phyloP scores from a whole-genome alignment of 371 early-diverging fungal species.

The Mortierella sp. region DNA sequence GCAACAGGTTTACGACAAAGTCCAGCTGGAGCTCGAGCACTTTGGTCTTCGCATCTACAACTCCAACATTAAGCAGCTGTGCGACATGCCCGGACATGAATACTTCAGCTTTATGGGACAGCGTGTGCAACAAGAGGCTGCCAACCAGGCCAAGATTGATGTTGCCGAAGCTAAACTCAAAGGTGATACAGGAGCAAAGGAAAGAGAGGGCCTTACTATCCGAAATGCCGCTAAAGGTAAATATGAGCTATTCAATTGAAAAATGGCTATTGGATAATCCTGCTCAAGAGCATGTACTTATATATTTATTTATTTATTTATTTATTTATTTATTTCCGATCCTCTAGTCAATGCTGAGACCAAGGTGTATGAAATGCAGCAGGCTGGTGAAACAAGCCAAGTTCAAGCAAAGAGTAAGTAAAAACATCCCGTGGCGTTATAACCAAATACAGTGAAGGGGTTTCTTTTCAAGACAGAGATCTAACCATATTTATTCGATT shows the following conservation, averaged over 20 bases:
- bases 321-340: background rate
- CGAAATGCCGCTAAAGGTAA: background rate
- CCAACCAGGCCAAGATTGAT: background rate
- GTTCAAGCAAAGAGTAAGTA: background rate
- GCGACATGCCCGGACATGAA: background rate
- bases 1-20: conserved; percentile 1
- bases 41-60: conserved; percentile 6
- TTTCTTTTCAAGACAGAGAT: too few relatives aligned
- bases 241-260: too few relatives aligned
- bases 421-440: background rate
- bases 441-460: too few relatives aligned
- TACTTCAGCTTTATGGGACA: conserved; percentile 2
- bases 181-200: background rate
- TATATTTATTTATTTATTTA: background rate
- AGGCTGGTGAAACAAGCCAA: background rate
- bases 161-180: conserved; percentile 2
- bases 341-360: background rate
- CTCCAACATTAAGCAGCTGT: conserved; percentile 2
- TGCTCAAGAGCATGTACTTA: background rate
- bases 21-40: background rate
- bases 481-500: background rate
- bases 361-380: background rate
- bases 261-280: too few relatives aligned
- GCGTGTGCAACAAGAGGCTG: background rate
- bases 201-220: background rate